Evolutionary conservation across 805 yeast genomes (phyloP).

Genomic region (Phaffomyces thermotolerans): DNA sequence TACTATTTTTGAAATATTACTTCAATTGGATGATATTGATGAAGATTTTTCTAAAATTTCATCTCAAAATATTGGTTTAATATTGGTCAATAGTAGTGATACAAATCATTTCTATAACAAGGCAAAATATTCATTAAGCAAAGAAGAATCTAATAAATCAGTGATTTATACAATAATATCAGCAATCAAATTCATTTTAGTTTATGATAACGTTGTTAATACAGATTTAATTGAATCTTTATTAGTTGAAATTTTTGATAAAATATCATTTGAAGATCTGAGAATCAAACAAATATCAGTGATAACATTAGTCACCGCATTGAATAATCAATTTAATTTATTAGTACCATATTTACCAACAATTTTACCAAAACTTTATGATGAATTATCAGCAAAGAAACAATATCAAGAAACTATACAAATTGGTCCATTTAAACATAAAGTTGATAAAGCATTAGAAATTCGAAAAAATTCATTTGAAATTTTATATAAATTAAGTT

Average conservation of each 20-base stretch:
- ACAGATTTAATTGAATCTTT: slow-evolving; percentile 19
- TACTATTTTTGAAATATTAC: slow-evolving; percentile 14
- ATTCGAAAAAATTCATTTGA: slow-evolving; percentile 69
- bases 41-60: slow-evolving; percentile 19
- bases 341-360: slow-evolving; percentile 38
- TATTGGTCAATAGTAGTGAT: slow-evolving; percentile 24
- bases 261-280: slow-evolving; percentile 33
- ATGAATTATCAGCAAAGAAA: slow-evolving; percentile 47
- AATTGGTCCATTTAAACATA: slow-evolving; percentile 85
- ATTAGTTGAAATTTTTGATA: slow-evolving; percentile 17
- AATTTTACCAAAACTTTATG: slow-evolving; percentile 44
- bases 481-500: slow-evolving; percentile 46
- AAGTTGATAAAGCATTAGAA: slow-evolving; percentile 70
- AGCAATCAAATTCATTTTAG: slow-evolving; percentile 31
- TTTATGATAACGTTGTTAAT: slow-evolving; percentile 23
- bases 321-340: slow-evolving; percentile 46
- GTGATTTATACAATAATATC: slow-evolving; percentile 25
- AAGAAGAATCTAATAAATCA: slow-evolving; percentile 14
- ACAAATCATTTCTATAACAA: slow-evolving; percentile 24
- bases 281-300: slow-evolving; percentile 55
- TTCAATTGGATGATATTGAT: slow-evolving; percentile 13
- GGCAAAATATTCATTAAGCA: slow-evolving; percentile 17
- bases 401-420: slow-evolving; percentile 58
- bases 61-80: slow-evolving; percentile 20
- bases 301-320: slow-evolving; percentile 49